These are phyloP conservation scores for Chamaecrista fasciculata DNA, from an alignment of 306 rosid genomes.

Conservation along the genomic window DNA sequence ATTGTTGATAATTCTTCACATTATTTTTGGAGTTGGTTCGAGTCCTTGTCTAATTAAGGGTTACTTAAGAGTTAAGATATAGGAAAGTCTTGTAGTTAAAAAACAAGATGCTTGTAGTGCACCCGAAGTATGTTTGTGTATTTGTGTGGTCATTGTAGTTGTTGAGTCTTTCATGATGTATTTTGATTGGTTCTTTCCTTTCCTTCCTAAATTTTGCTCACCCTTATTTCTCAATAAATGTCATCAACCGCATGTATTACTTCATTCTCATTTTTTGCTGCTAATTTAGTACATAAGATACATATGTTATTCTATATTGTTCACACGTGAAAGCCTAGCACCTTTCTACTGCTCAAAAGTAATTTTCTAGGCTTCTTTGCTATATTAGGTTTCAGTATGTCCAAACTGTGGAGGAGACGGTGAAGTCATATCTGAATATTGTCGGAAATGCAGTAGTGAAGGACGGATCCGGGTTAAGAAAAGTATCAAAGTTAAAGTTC, in stretches of 20 bases:
- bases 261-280: neutral
- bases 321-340: neutral
- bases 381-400: constrained; percentile 80
- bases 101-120: neutral
- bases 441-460: constrained; percentile 89
- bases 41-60: neutral
- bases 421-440: constrained; percentile 86
- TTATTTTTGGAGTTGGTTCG: neutral
- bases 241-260: neutral
- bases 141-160: neutral
- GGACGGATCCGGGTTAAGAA: constrained; percentile 83
- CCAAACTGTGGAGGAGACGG: constrained; percentile 93
- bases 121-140: neutral
- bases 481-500: constrained; percentile 89
- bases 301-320: neutral
- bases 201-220: neutral
- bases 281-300: neutral
- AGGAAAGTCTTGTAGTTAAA: neutral
- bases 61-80: neutral
- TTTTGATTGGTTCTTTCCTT: neutral
- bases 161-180: neutral
- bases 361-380: constrained; percentile 15
- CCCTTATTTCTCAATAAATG: neutral
- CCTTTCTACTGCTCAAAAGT: constrained; percentile 11
- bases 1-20: neutral